phyloP scores from a whole-genome alignment of 768 basidiomycete species.

The Daedalea quercina region DNA sequence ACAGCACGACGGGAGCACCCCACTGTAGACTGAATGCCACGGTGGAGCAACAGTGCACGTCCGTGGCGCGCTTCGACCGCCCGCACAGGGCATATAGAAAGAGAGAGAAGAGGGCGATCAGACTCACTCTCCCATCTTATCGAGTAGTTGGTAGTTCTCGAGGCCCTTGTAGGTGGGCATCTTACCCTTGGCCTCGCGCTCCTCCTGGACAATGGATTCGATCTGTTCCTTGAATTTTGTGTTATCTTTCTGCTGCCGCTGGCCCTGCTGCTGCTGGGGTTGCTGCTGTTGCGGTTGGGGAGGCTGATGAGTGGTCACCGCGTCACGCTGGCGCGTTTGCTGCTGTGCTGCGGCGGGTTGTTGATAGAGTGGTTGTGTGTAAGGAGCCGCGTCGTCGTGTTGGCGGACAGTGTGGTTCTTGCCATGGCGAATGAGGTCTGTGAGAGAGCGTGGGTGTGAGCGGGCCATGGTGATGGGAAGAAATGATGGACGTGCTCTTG shows the following conservation, averaged over 20 bases:
- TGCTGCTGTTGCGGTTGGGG: slow-evolving; percentile 13
- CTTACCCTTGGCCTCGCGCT: slow-evolving; percentile 62
- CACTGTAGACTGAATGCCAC: too few relatives aligned
- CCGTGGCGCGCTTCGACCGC: not conserved
- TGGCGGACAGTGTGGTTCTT: slow-evolving; percentile 30
- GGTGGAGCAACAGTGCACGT: not conserved
- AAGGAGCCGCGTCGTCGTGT: slow-evolving; percentile 15
- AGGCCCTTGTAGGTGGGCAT: slow-evolving; percentile 86
- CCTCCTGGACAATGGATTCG: slow-evolving; percentile 69
- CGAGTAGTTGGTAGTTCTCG: slow-evolving; percentile 67
- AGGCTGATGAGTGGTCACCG: slow-evolving; percentile 5
- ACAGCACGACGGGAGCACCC: too few relatives aligned
- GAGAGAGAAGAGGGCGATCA: not conserved
- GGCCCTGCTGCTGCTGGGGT: slow-evolving; percentile 22
- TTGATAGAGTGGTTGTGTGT: slow-evolving; percentile 7
- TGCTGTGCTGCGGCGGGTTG: slow-evolving; percentile 5
- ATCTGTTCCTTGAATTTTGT: slow-evolving; percentile 38
- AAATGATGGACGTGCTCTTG: slow-evolving; percentile 54
- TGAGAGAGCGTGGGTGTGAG: slow-evolving; percentile 9
- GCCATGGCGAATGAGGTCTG: slow-evolving; percentile 51
- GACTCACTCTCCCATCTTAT: slow-evolving; percentile 93
- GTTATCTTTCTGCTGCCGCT: slow-evolving; percentile 26
- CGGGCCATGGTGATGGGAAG: slow-evolving; percentile 3
- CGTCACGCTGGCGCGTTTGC: slow-evolving; percentile 8
- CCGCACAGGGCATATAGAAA: not conserved